phyloP scores from a whole-genome alignment of 768 basidiomycete genomes.

The Astraeus odoratus region DNA sequence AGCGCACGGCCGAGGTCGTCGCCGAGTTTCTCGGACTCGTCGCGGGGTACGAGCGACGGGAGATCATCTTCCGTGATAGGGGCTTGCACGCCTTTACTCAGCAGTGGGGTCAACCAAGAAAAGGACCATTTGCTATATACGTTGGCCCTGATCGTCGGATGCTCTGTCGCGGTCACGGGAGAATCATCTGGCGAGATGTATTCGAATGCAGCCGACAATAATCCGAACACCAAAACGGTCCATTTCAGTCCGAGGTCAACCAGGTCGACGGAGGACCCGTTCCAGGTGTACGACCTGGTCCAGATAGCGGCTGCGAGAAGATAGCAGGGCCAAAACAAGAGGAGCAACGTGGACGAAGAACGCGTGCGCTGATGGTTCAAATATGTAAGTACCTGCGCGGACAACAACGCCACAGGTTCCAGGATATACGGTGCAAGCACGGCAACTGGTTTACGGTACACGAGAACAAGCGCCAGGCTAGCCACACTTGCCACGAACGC shows the following conservation, averaged over 20 bases:
- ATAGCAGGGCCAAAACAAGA: constrained; percentile 82
- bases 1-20: constrained; percentile 53
- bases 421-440: constrained; percentile 49
- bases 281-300: constrained; percentile 48
- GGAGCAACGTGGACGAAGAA: constrained; percentile 61
- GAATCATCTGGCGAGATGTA: constrained; percentile 57
- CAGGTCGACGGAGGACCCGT: constrained; percentile 24
- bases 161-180: constrained; percentile 44
- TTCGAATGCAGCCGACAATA: constrained; percentile 58
- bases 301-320: constrained; percentile 42
- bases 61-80: constrained; percentile 84
- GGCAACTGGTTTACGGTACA: constrained; percentile 30
- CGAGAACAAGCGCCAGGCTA: constrained; percentile 33
- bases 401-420: constrained; percentile 47
- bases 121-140: constrained; percentile 82
- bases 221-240: constrained; percentile 36
- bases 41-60: constrained; percentile 58
- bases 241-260: constrained; percentile 41
- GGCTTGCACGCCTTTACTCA: constrained; percentile 57
- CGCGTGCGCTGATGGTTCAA: constrained; percentile 66
- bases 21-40: constrained; percentile 68
- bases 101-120: constrained; percentile 76
- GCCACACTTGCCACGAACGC: constrained; percentile 42
- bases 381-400: constrained; percentile 47
- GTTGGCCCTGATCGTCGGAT: constrained; percentile 70